Conservation (phyloP, 1,139 yeast species). For the Pichia kudriavzevii region DNA sequence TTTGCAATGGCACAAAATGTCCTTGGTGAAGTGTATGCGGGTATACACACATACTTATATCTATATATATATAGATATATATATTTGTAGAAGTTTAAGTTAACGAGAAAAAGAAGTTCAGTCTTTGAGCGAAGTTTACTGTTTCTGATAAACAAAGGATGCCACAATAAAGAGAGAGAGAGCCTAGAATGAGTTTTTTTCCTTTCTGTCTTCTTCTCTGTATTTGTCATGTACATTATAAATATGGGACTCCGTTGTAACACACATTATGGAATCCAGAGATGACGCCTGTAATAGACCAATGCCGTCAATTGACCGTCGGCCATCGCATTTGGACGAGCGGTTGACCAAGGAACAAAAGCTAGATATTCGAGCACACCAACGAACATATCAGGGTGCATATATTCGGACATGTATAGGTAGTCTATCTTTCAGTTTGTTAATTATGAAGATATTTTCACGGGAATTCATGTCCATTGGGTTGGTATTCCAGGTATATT, state of each 20-base stretch:
- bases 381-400: constrained; percentile 56
- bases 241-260: too few species aligned
- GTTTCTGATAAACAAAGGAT: too few species aligned
- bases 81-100: background rate
- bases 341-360: constrained; percentile 32
- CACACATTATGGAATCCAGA: too few species aligned
- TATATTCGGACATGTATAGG: constrained; percentile 47
- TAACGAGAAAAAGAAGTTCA: too few species aligned
- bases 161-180: too few species aligned
- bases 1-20: too few species aligned
- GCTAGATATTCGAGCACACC: constrained; percentile 52
- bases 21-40: too few species aligned
- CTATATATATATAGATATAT: background rate
- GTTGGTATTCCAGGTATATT: constrained; percentile 45
- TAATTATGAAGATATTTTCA: constrained; percentile 46
- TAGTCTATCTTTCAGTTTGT: constrained; percentile 26
- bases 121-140: too few species aligned
- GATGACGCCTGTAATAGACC: too few species aligned
- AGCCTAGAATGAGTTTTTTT: background rate
- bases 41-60: too few species aligned
- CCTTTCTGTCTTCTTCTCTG: background rate
- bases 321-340: constrained; percentile 25
- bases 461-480: constrained; percentile 48
- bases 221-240: too few species aligned
- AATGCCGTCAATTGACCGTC: too few species aligned